These are phyloP conservation scores for Manihot esculenta DNA, from an alignment of 441 rosid species.

Conservation along the genomic window DNA sequence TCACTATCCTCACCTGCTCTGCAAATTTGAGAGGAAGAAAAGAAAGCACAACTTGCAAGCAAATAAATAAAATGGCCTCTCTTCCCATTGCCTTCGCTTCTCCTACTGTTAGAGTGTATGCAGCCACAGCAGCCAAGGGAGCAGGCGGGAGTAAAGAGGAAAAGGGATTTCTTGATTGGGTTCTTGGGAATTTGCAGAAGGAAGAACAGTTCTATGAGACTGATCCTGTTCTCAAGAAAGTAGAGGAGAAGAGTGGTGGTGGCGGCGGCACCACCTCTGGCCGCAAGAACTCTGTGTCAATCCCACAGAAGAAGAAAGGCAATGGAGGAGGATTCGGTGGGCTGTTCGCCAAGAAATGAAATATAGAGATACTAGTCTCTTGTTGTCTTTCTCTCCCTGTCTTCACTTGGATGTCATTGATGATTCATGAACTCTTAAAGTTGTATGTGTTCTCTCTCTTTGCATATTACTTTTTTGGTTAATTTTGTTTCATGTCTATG, in stretches of 20 bases:
- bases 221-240: slow-evolving; percentile 65
- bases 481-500: slow-evolving; percentile 2
- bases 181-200: slow-evolving; percentile 53
- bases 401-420: neutral
- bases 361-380: neutral
- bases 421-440: slow-evolving; percentile 26
- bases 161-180: slow-evolving; percentile 62
- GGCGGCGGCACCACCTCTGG: slow-evolving; percentile 38
- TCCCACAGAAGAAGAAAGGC: slow-evolving; percentile 51
- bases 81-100: slow-evolving; percentile 51
- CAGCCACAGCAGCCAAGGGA: slow-evolving; percentile 62
- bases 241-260: slow-evolving; percentile 42
- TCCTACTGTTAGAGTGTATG: slow-evolving; percentile 56
- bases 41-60: neutral
- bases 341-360: slow-evolving; percentile 60
- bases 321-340: slow-evolving; percentile 51
- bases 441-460: slow-evolving; percentile 15
- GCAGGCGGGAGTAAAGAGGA: slow-evolving; percentile 58
- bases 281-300: slow-evolving; percentile 48
- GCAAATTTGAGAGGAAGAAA: neutral
- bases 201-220: slow-evolving; percentile 84
- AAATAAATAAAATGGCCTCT: slow-evolving; percentile 44
- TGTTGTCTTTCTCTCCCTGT: neutral
- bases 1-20: neutral
- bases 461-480: slow-evolving; percentile 8